Evolutionary conservation across 768 basidiomycete genomes (phyloP), one percentile per base, ranked within the genome.

Genomic region (Daedaleopsis nitida): DNA sequence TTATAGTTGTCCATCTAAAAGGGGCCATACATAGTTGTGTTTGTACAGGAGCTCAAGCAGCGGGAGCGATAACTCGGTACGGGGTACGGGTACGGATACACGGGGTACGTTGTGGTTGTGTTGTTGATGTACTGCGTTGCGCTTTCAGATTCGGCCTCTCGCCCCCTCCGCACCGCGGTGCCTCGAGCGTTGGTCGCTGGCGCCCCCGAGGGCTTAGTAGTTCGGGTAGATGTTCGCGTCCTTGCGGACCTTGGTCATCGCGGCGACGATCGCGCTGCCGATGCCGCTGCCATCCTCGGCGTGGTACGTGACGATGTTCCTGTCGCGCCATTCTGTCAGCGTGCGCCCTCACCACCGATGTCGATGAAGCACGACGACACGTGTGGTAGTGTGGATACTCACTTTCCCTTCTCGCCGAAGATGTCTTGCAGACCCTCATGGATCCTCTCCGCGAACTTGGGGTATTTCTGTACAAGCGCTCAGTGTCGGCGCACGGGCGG

Each of bases 251-350:
- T 92, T 93, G 38, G 93, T 96, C 94, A 96, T 96, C 13, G 94
- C 94, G 1, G 96, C 96, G 68, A 99, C 97, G 72, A 98, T 97
- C 8, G 95, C 94, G 66, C 92, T 93, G 14, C 97, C 96, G 32
- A 98, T 95, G 66, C 96, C 96, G 65, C 91, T 93, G 52, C 93
- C 91, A 71, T 94, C 93, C 73, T 92, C 93, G 13, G 94, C 94
- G 69, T 91, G 92, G 72, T 89, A 82, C 0, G 92, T 94, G 14
- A 85, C 70, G 66, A 94, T 89, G 64, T 86, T 88, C 67, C 83
- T 88, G 64, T n/a, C 6, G 44, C 16, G n/a, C 12, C 8, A 34
- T 10, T 2, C 17, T 6, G 32, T 57, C 17, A 57, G 14, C 27
- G 17, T 8, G 23, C 16, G 19, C 27, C 6, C 19, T 35, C 38